Percentiles rank a stretch among this genome's conserved stretches.
Conservation (phyloP, 768 basidiomycete genomes). For the Mycena venus region DNA sequence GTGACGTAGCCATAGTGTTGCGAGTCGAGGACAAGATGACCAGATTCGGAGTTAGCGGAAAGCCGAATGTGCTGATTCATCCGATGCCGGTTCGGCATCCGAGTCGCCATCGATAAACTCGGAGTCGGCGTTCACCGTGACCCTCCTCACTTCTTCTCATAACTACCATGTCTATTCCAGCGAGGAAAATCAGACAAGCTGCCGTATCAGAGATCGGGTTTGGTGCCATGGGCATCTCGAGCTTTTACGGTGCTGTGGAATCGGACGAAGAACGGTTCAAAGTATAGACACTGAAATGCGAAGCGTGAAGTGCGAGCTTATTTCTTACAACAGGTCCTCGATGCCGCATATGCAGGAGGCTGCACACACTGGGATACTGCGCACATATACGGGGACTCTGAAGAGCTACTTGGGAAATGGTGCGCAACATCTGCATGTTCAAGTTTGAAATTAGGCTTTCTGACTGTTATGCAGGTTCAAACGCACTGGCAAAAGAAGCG, state of each 20-base stretch:
- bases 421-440: background rate
- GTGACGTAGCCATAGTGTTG: conserved; percentile 48
- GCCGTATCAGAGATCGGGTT: conserved; percentile 58
- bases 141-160: background rate
- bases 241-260: conserved; percentile 53
- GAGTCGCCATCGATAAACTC: too few relatives aligned
- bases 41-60: background rate
- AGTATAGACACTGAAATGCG: conserved; percentile 41
- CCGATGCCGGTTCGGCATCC: background rate
- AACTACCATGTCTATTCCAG: conserved; percentile 23
- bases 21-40: too few relatives aligned
- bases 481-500: conserved; percentile 56
- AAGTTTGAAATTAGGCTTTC: background rate
- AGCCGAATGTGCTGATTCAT: background rate
- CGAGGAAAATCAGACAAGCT: conserved; percentile 46
- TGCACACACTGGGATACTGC: conserved; percentile 13
- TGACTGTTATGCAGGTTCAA: conserved; percentile 54
- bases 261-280: conserved; percentile 67
- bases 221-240: conserved; percentile 52
- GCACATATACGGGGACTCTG: conserved; percentile 21
- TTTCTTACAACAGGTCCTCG: conserved; percentile 12
- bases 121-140: too few relatives aligned
- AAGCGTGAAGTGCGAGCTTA: background rate
- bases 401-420: conserved; percentile 32
- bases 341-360: conserved; percentile 15